Conservation (phyloP, 148 eudicot species). For the Drosera capensis region DNA sequence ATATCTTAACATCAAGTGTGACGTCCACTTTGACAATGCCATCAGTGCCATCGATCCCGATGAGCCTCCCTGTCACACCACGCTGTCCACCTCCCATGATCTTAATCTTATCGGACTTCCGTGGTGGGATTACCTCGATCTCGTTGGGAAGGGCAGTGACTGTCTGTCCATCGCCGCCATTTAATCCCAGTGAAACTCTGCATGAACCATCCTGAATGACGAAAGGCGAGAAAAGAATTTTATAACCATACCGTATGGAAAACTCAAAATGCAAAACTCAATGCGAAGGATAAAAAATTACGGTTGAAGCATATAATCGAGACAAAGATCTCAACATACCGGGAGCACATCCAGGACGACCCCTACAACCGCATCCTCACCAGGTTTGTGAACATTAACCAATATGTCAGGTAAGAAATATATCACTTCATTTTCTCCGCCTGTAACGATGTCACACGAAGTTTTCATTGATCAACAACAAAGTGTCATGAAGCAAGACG, state of each 20-base stretch:
- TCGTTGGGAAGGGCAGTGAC: conserved; percentile 46
- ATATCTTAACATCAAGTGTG: conserved; percentile 75
- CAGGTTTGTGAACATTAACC: conserved; percentile 71
- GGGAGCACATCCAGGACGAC: conserved; percentile 72
- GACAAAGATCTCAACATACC: conserved; percentile 27
- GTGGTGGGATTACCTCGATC: conserved; percentile 58
- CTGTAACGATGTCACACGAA: conserved; percentile 18
- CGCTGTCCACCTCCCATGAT: conserved; percentile 92
- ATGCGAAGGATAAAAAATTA: background rate
- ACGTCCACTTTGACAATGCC: conserved; percentile 90
- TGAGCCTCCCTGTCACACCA: conserved; percentile 76
- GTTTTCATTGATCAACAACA: background rate
- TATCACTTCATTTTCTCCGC: conserved; percentile 77
- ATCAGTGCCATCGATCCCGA: conserved; percentile 83
- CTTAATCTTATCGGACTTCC: conserved; percentile 73
- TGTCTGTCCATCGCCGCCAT: conserved; percentile 49
- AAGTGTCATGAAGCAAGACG: background rate
- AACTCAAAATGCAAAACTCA: no score
- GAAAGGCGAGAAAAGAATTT: background rate
- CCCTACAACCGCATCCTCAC: conserved; percentile 53
- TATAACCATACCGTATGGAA: background rate
- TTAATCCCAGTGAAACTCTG: conserved; percentile 59
- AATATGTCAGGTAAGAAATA: conserved; percentile 81
- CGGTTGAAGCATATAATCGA: background rate
- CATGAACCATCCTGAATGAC: conserved; percentile 71